Conservation (phyloP, 2,329 filamentous ascomycete genomes). For the Tolypocladium sp. region DNA sequence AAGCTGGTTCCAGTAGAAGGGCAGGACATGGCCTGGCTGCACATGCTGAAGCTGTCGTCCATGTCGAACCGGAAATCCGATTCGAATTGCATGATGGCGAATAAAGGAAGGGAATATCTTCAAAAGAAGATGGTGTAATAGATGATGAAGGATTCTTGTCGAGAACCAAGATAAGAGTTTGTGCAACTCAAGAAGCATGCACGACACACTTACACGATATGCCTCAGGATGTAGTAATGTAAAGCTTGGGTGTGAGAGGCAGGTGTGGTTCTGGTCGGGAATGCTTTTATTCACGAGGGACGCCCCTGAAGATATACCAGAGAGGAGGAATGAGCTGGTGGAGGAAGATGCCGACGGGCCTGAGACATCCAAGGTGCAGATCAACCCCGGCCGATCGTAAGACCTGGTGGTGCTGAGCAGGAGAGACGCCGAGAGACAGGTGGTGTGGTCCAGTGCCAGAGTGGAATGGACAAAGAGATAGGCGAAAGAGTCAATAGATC, state of each 20-base stretch:
- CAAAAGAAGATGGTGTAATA: background rate
- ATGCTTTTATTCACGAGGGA: slow-evolving; percentile 25
- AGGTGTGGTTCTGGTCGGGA: slow-evolving; percentile 21
- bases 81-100: slow-evolving; percentile 27
- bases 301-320: slow-evolving; percentile 31
- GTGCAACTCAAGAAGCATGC: background rate
- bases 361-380: slow-evolving; percentile 27
- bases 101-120: slow-evolving; percentile 5
- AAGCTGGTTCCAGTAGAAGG: slow-evolving; percentile 27
- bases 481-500: slow-evolving; percentile 12
- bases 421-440: slow-evolving; percentile 26
- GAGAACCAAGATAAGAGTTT: background rate
- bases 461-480: slow-evolving; percentile 22
- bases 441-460: slow-evolving; percentile 17
- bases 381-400: slow-evolving; percentile 22
- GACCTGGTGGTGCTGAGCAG: slow-evolving; percentile 15
- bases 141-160: background rate
- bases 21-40: slow-evolving; percentile 25
- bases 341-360: slow-evolving; percentile 18
- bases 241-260: slow-evolving; percentile 2
- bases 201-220: background rate
- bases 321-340: slow-evolving; percentile 25
- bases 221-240: background rate
- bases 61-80: slow-evolving; percentile 28
- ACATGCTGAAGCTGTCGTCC: slow-evolving; percentile 29